Base-by-base conservation (phyloP, 2,329 filamentous ascomycete genomes). In the Penicillium thymicola region DNA sequence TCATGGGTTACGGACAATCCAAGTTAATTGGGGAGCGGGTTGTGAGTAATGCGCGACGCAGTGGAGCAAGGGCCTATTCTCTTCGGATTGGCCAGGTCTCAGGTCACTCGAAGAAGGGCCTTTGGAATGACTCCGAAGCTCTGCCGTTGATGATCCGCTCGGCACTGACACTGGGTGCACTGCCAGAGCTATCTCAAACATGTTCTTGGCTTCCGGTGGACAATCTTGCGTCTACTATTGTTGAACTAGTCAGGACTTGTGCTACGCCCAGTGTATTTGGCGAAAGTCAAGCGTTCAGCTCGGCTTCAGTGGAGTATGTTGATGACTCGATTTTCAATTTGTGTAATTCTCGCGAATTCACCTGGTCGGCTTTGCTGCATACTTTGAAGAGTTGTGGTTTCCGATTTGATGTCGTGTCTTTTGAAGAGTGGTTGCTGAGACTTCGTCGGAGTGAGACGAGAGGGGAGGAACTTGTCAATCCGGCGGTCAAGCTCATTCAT, bases 1-100 rank as follows among this genome's bases (percentile, higher is more conserved):
- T 67, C 4, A 69, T 71, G 66, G 71, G 71, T 4, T 73, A 73
- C 36, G 71, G 67, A 0, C 70, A 64, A 10, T 73, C 71, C 2
- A 73, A 73, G 44, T 51, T 72, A 0, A 50, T 71, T 21, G 71
- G 70, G 2, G 71, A 73, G 54, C 61, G 57, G 9, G 67, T 73
- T 30, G 57, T 72, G 23, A 70, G 64, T 46, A 62, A 59, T 10
- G 70, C 71, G 3, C 62, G 62, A 5, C 57, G 51, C 8, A 32
- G 55, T 13, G 68, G 68, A 0, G 70, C 70, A 9, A 59, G 63
- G 11, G 57, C 66, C 0, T 72, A 65, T 54, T 68, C 70, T 0
- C 66, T 73, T 5, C 68, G 71, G 3, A 73, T 72, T 18, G 71
- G 71, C 0, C 71, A 73, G 51, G 67, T 73, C 0, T 72, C 70